A percentile compares a stretch with the other conserved stretches of the same genome.
These are phyloP conservation scores for Eragrostis nindensis DNA, from an alignment of 176 grass and related monocot genomes.

Conservation along the genomic window DNA sequence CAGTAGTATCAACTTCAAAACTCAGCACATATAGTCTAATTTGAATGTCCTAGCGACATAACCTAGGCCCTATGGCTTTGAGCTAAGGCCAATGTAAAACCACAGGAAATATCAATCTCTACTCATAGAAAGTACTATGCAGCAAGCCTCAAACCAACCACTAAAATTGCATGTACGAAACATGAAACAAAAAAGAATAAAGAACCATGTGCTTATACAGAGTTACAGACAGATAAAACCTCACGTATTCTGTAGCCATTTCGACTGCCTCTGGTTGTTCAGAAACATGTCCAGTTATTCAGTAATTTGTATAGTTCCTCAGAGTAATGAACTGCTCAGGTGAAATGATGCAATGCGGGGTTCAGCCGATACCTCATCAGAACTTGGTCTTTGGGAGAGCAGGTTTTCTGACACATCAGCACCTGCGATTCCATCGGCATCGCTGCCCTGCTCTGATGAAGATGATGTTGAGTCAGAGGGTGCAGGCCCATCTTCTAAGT, in stretches of 20 bases:
- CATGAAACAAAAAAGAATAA: background rate
- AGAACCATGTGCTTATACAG: background rate
- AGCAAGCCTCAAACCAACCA: background rate
- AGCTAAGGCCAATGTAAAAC: background rate
- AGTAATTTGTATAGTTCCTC: background rate
- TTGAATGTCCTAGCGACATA: background rate
- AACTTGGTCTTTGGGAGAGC: slow-evolving; percentile 42
- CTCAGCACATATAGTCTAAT: background rate
- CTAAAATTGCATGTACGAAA: background rate
- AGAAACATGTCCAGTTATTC: background rate
- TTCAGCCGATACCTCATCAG: slow-evolving; percentile 59
- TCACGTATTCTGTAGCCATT: background rate
- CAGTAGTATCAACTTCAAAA: background rate
- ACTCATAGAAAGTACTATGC: background rate
- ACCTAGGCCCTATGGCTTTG: background rate
- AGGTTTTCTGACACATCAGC: slow-evolving; percentile 43
- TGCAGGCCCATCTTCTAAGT: slow-evolving; percentile 55
- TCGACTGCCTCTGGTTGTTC: background rate
- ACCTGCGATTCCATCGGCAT: slow-evolving; percentile 31
- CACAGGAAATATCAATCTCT: background rate
- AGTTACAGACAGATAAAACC: background rate
- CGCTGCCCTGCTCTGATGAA: slow-evolving; percentile 37
- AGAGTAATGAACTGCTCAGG: background rate
- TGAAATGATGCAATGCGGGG: background rate
- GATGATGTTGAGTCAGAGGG: slow-evolving; percentile 20